These are phyloP conservation scores for Colletotrichum tofieldiae DNA, from an alignment of 2,329 filamentous ascomycete genomes.

Conservation along the genomic window DNA sequence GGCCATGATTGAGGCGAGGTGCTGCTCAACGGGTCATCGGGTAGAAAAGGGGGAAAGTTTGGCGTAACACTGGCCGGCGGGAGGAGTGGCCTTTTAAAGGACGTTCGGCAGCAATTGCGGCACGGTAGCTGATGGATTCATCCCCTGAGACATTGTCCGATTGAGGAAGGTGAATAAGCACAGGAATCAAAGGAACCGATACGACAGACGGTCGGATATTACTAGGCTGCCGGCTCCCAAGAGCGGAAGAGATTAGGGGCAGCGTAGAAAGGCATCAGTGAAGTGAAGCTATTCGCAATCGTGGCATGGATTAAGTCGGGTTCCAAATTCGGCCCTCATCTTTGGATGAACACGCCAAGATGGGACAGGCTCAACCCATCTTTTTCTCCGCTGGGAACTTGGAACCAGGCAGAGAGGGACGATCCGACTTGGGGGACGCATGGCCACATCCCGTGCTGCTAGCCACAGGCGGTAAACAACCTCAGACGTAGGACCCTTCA, in stretches of 20 bases:
- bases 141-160: slow-evolving; percentile 28
- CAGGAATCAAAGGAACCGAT: slow-evolving; percentile 5
- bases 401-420: background rate
- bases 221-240: background rate
- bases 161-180: slow-evolving; percentile 38
- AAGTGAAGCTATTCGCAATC: slow-evolving; percentile 9
- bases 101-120: background rate
- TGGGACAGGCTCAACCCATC: slow-evolving; percentile 9
- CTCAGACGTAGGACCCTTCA: slow-evolving; percentile 28
- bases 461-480: slow-evolving; percentile 28
- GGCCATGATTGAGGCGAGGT: slow-evolving; percentile 10
- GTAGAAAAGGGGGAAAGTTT: accelerated
- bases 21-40: background rate
- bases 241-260: background rate
- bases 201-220: background rate
- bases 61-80: background rate
- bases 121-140: background rate
- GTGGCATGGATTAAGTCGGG: background rate
- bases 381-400: background rate
- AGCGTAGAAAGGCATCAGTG: background rate
- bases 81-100: slow-evolving; percentile 14
- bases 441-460: background rate
- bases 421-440: slow-evolving; percentile 6
- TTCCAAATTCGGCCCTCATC: background rate
- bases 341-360: slow-evolving; percentile 15